phyloP scores from a whole-genome alignment of 1,139 yeast genomes.

The Waltiozyma sp. region DNA sequence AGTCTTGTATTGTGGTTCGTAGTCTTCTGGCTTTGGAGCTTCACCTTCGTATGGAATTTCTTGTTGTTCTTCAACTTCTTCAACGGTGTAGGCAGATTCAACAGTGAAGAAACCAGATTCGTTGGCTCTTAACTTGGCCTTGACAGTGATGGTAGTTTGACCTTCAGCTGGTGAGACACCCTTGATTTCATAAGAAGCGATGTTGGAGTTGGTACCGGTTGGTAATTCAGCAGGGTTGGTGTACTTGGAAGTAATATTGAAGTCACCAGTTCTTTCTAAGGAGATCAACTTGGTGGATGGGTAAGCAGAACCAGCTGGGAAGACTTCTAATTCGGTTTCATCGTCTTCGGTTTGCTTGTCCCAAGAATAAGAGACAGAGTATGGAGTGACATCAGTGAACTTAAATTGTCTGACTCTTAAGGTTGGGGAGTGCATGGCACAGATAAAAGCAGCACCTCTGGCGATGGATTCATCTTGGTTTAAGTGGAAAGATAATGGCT shows the following conservation, averaged over 20 bases:
- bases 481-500: conserved; percentile 84
- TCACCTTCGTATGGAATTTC: conserved; percentile 56
- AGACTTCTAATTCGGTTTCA: conserved; percentile 87
- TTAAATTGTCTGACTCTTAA: conserved; percentile 98
- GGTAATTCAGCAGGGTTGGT: conserved; percentile 69
- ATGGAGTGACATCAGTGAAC: conserved; percentile 88
- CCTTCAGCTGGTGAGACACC: conserved; percentile 77
- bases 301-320: conserved; percentile 87
- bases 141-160: conserved; percentile 73
- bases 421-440: conserved; percentile 99
- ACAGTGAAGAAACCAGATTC: conserved; percentile 93
- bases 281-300: conserved; percentile 96
- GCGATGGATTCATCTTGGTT: conserved; percentile 99
- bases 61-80: conserved; percentile 85
- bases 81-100: conserved; percentile 91
- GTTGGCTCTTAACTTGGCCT: conserved; percentile 92
- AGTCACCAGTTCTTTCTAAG: conserved; percentile 83
- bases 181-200: conserved; percentile 78
- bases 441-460: conserved; percentile 97
- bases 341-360: conserved; percentile 85
- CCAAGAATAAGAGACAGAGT: conserved; percentile 93
- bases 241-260: conserved; percentile 78
- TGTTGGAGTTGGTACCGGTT: conserved; percentile 47
- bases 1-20: conserved; percentile 77
- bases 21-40: conserved; percentile 63